Base-by-base conservation (phyloP, 768 basidiomycete species). In the Pholiota conissans region DNA sequence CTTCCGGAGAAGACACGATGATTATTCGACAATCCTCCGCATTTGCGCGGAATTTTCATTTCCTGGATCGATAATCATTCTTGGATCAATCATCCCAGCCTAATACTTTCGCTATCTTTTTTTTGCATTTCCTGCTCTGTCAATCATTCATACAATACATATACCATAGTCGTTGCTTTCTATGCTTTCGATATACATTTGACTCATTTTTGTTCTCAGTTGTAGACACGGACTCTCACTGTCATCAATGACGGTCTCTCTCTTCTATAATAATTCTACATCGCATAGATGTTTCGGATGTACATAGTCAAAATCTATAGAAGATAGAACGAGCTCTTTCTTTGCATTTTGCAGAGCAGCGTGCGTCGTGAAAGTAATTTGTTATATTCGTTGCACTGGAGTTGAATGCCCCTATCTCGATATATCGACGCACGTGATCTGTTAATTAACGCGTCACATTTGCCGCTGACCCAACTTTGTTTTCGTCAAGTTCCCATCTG, bases 11-110 rank as follows among this genome's bases (percentile, higher is more conserved):
- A 37, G 14, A 37, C 28, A 27, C 39, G 29, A 26, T 7, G 8
- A 52, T 58, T 37, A 39, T 48, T 42, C 51, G 55, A 56, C 48
- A 49, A 49, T 49, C 55, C 20, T 46, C 49, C 40, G 57, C 48
- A 28, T 29, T 40, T 16, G 50, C 39, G 13, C 6, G 9, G 35
- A 27, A 42, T 40, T 8, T n/a, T 39, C 16, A 42, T 24, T 42
- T 42, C 10, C 40, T 42, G 2, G 40, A 42, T 42, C 18, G 18
- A 39, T 39, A 8, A 16, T 39, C 30, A 32, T 32, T 32, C 13
- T 32, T 5, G 30, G 30, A 39, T n/a, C 37, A 10, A 10, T 22
- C 30, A 10, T 39, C 5, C 37, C 8, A 9, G 16, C 37, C 4
- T 39, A 16, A 16, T 39, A 39, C 3, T 42, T 42, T 42, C 14